These are phyloP conservation scores for Leccinum fibrillosum DNA, from an alignment of 768 basidiomycete species.

Conservation along the genomic window DNA sequence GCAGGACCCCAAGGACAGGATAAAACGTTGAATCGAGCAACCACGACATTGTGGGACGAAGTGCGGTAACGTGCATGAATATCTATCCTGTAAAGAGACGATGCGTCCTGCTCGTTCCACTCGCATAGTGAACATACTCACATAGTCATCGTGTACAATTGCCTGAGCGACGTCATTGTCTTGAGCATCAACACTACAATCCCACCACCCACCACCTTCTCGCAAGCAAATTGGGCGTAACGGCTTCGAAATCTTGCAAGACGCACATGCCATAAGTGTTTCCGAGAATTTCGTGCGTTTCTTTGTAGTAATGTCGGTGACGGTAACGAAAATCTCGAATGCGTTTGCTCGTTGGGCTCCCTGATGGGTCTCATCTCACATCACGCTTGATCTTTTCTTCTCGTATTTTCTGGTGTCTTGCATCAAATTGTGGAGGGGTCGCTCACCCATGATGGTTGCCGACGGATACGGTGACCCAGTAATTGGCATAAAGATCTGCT, in stretches of 20 bases:
- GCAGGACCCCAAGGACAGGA: constrained; percentile 36
- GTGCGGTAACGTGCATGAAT: too few relatives aligned
- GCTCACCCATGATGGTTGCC: too few relatives aligned
- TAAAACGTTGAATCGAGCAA: too few relatives aligned
- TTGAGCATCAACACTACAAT: constrained; percentile 86
- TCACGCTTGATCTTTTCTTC: constrained; percentile 97
- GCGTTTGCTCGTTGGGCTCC: constrained; percentile 94
- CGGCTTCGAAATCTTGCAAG: constrained; percentile 96
- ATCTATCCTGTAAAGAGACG: too few relatives aligned
- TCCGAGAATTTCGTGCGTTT: constrained; percentile 93
- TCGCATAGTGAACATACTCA: constrained; percentile 20
- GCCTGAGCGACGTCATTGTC: constrained; percentile 90
- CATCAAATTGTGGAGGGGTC: not conserved
- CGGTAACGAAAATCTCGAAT: constrained; percentile 96
- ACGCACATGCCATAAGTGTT: constrained; percentile 98
- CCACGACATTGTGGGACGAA: too few relatives aligned
- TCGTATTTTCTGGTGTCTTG: constrained; percentile 91
- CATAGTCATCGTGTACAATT: constrained; percentile 86
- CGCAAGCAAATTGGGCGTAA: constrained; percentile 95
- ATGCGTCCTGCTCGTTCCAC: not conserved
- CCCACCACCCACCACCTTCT: constrained; percentile 93
- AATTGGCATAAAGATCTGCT: constrained; percentile 6
- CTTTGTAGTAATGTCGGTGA: constrained; percentile 99
- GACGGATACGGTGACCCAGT: not conserved
- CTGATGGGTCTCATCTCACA: constrained; percentile 85